phyloP scores from a whole-genome alignment of 1,139 yeast genomes.

The Sporopachydermia cereana region DNA sequence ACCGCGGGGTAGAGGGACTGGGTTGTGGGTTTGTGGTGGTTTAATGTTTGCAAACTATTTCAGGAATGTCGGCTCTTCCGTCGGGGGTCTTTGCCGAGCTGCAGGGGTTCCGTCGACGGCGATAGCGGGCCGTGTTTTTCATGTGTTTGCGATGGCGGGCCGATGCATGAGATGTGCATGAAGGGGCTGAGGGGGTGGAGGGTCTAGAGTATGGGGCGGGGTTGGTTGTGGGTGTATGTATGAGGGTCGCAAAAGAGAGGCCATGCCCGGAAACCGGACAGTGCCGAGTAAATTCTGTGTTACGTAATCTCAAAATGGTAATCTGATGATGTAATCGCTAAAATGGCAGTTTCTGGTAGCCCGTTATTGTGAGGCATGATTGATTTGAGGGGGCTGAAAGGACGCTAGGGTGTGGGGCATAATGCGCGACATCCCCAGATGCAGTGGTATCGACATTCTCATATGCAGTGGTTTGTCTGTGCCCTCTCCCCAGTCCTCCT shows the following conservation, averaged over 20 bases:
- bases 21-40: background rate
- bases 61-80: too few species aligned
- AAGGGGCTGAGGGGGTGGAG: background rate
- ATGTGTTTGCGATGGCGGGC: background rate
- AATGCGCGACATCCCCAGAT: background rate
- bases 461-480: background rate
- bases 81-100: too few species aligned
- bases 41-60: too few species aligned
- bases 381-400: background rate
- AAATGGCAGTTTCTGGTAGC: background rate
- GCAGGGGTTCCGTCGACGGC: too few species aligned
- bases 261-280: too few species aligned
- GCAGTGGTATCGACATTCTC: background rate
- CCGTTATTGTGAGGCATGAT: background rate
- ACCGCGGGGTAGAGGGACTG: background rate
- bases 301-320: too few species aligned
- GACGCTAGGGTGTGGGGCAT: background rate
- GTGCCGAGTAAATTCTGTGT: too few species aligned
- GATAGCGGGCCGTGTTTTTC: background rate
- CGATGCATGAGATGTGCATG: background rate
- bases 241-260: too few species aligned
- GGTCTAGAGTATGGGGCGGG: background rate
- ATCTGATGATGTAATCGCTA: background rate
- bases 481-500: background rate
- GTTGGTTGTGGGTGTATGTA: too few species aligned